These are phyloP conservation scores for Vaccinium macrocarpon DNA, from an alignment of 148 eudicot species.

Conservation along the genomic window DNA sequence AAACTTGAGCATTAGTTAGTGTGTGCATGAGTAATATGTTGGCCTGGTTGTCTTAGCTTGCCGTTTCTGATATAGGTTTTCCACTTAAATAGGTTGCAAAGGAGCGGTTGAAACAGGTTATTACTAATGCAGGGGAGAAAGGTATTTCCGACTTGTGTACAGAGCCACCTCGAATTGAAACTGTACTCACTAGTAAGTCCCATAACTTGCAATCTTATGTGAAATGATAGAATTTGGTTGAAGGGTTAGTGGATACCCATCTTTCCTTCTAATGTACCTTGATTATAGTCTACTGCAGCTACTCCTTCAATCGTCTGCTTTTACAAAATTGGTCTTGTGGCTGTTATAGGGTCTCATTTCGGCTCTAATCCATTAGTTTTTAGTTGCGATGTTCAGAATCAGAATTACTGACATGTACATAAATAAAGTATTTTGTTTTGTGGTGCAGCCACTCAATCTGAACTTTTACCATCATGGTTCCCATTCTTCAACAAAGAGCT, in stretches of 20 bases:
- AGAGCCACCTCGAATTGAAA: slow-evolving; percentile 50
- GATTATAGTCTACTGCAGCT: background rate
- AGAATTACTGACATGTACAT: background rate
- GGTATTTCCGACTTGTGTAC: slow-evolving; percentile 40
- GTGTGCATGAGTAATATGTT: background rate
- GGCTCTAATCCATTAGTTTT: background rate
- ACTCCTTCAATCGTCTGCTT: background rate
- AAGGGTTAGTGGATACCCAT: background rate
- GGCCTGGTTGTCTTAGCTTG: slow-evolving; percentile 10
- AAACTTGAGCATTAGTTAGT: background rate
- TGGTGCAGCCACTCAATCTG: slow-evolving; percentile 56
- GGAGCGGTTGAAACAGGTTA: slow-evolving; percentile 67
- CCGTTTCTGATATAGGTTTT: slow-evolving; percentile 31
- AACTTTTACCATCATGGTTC: slow-evolving; percentile 79
- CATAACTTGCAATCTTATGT: background rate
- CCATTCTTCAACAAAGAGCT: slow-evolving; percentile 84
- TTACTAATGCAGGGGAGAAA: slow-evolving; percentile 65
- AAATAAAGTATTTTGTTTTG: slow-evolving; percentile 4
- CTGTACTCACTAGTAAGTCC: slow-evolving; percentile 55
- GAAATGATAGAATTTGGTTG: background rate
- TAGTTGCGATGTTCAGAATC: slow-evolving; percentile 5
- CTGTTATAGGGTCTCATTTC: background rate
- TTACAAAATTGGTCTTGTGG: background rate
- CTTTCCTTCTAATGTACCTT: background rate
- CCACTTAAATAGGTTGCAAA: slow-evolving; percentile 61